Percentiles rank a stretch among this genome's conserved stretches.
These are phyloP conservation scores for Hsuehochloa calcarea DNA, from an alignment of 176 grass and related monocot genomes.

Conservation along the genomic window DNA sequence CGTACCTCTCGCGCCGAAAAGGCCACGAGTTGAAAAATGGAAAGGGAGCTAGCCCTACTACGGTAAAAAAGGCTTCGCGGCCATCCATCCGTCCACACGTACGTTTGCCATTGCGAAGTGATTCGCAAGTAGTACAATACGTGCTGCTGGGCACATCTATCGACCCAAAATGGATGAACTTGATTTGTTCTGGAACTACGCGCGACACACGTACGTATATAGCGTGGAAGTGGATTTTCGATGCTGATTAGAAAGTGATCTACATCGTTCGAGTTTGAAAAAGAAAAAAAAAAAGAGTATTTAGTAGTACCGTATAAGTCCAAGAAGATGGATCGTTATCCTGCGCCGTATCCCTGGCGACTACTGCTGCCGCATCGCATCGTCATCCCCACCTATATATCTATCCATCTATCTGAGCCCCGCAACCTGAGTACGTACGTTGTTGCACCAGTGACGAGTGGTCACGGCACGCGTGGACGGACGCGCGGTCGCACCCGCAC, in stretches of 20 bases:
- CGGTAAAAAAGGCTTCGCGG: background rate
- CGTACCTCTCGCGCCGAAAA: background rate
- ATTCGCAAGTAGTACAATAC: background rate
- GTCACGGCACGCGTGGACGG: background rate
- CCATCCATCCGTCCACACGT: background rate
- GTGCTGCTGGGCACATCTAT: background rate
- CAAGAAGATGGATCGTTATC: background rate
- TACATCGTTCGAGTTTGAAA: too few relatives aligned
- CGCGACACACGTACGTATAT: background rate
- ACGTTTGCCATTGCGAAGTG: background rate
- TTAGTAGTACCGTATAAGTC: background rate
- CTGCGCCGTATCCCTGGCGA: conserved; percentile 15
- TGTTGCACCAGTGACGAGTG: background rate
- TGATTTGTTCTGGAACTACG: background rate
- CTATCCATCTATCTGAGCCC: background rate
- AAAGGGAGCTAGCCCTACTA: background rate
- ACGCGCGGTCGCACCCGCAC: background rate
- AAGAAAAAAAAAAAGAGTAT: too few relatives aligned
- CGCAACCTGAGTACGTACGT: background rate
- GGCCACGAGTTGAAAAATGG: background rate
- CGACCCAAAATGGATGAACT: background rate
- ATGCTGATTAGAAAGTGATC: too few relatives aligned
- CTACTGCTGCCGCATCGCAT: background rate
- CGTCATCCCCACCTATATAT: background rate
- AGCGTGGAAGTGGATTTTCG: background rate